Percentiles rank a stretch among this genome's conserved stretches.
Evolutionary conservation across 2,329 filamentous ascomycete species (phyloP).

Genomic region (Trichoderma simmonsii): DNA sequence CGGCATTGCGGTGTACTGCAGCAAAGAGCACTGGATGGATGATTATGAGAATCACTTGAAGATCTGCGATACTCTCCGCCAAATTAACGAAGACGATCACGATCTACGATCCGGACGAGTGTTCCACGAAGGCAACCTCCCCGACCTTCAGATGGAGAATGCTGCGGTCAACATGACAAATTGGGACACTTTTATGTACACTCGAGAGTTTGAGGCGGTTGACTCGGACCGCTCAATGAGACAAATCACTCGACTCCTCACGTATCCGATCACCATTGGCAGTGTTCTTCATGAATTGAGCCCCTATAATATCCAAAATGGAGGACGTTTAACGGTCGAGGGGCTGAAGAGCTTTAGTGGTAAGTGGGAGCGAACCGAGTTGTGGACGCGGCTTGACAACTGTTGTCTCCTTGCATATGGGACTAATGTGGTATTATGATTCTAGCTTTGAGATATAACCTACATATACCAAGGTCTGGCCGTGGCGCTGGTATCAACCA

Average conservation of each 20-base stretch:
- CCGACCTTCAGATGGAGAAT: conserved; percentile 85
- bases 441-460: conserved; percentile 81
- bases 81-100: conserved; percentile 98
- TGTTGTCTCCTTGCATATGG: not conserved
- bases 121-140: conserved; percentile 93
- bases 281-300: conserved; percentile 93
- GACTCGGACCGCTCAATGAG: conserved; percentile 88
- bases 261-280: conserved; percentile 87
- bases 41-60: conserved; percentile 92
- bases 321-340: conserved; percentile 76
- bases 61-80: conserved; percentile 83
- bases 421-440: not conserved
- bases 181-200: conserved; percentile 97
- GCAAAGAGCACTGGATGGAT: conserved; percentile 90
- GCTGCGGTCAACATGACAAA: conserved; percentile 95
- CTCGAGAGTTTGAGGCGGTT: conserved; percentile 84
- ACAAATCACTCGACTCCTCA: conserved; percentile 88
- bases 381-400: too few species aligned
- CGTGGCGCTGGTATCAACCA: conserved; percentile 72
- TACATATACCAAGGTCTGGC: conserved; percentile 82
- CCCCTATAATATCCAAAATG: conserved; percentile 77
- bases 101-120: conserved; percentile 85
- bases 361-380: conserved; percentile 44
- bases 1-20: conserved; percentile 90
- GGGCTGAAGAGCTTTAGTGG: conserved; percentile 91